Base-by-base conservation (phyloP, 495 filamentous ascomycete genomes). In the Penicillium cinerascens region DNA sequence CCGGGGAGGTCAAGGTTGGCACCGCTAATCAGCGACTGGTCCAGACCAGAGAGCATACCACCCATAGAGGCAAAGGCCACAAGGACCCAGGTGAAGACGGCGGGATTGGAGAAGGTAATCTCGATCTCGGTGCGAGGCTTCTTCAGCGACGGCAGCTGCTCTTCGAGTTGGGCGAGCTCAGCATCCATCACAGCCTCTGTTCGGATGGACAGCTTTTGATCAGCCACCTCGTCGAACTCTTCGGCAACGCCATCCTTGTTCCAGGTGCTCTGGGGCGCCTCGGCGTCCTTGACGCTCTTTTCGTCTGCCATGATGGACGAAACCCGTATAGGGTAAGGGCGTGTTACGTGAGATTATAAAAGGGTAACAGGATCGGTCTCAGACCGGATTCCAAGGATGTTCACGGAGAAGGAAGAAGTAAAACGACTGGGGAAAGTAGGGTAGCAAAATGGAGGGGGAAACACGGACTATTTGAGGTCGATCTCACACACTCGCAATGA, bases 51-150 rank as follows among this genome's bases (percentile, higher is more conserved):
- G 1, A 85, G 74, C 27, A 85, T 52, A 59, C 82, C 82, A 49
- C 81, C 81, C 76, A 84, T 80, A 3, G 78, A 81, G 23, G 82
- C 82, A 56, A 85, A 84, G 25, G 71, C 80, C n/a, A 83, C 82
- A 9, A 85, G 73, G 13, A 85, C 59, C 60, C 73, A 83, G 29
- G 80, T 84, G 56, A 83, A 85, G 40, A 63, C 36, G 33, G 63
- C 66, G 0, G 76, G 76, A 54, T 73, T 74, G 36, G 63, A 51
- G 26, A 70, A 42, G 2, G 54, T 64, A 20, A 72, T 33, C n/a
- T 69, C 60, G 17, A 72, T 39, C 18, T 69, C 60, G 22, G 72
- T 60, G 37, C 58, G 53, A n/a, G 64, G 44, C 52, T 59, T 60
- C 46, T 67, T 71, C 22, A 68, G 8, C 6, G 52, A 42, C 22